phyloP scores from a whole-genome alignment of 768 basidiomycete genomes.

The Russula vinacea region DNA sequence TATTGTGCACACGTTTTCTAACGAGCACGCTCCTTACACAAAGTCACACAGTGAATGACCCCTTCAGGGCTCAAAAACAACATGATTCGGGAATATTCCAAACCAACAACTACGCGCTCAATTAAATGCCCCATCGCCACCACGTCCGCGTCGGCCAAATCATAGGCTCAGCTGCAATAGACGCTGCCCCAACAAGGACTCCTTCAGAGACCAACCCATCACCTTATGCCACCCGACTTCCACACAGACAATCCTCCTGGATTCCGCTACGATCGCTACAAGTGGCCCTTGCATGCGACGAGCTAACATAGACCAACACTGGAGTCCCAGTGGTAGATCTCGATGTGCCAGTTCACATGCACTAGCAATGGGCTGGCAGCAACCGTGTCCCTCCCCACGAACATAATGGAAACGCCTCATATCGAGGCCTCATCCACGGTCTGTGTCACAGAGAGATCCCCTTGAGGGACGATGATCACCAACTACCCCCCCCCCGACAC shows the following conservation, averaged over 20 bases:
- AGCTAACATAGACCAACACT: too few species aligned
- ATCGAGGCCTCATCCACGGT: background rate
- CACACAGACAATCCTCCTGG: background rate
- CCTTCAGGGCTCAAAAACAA: slow-evolving; percentile 26
- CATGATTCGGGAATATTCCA: background rate
- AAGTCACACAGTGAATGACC: slow-evolving; percentile 23
- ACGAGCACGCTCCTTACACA: background rate
- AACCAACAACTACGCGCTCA: background rate
- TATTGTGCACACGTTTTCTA: background rate
- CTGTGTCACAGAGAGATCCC: slow-evolving; percentile 3
- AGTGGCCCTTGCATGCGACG: background rate
- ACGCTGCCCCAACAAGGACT: background rate
- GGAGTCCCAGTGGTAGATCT: background rate
- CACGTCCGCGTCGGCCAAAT: background rate
- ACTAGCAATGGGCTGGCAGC: background rate
- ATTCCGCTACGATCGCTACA: background rate
- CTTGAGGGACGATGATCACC: slow-evolving; percentile 10
- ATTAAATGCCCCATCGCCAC: background rate
- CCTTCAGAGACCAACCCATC: slow-evolving; percentile 13
- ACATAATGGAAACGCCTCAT: background rate
- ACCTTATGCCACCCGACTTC: background rate
- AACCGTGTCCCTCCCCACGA: background rate
- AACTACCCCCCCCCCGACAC: background rate
- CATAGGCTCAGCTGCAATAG: background rate
- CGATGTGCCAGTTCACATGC: background rate